phyloP scores from a whole-genome alignment of 1,284 basidiomycete genomes.

The Rhodotorula sp. region DNA sequence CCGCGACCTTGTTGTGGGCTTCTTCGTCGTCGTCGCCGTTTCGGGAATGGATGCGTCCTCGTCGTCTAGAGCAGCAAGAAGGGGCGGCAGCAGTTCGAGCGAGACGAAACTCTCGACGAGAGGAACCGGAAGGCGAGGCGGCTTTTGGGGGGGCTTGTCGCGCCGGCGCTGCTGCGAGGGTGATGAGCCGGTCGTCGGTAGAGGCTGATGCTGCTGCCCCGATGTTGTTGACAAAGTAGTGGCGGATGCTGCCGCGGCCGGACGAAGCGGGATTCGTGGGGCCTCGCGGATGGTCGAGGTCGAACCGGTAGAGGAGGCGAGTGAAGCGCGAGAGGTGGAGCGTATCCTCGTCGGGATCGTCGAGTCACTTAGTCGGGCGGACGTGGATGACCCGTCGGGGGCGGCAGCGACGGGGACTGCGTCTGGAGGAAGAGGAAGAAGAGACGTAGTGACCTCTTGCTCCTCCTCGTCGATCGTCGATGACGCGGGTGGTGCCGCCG shows the following conservation, averaged over 20 bases:
- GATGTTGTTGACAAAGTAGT: too few relatives aligned
- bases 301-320: slow-evolving; percentile 16
- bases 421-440: not conserved
- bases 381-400: not conserved
- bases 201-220: slow-evolving; percentile 23
- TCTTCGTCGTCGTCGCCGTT: not conserved
- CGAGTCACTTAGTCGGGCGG: not conserved
- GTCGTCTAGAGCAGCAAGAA: not conserved
- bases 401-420: not conserved
- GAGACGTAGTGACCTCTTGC: too few relatives aligned
- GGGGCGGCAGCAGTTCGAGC: slow-evolving; percentile 47
- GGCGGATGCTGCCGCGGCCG: too few relatives aligned
- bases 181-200: slow-evolving; percentile 44
- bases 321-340: not conserved
- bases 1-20: not conserved
- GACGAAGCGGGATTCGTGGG: slow-evolving; percentile 18
- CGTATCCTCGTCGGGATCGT: not conserved
- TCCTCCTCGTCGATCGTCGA: not conserved
- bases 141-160: slow-evolving; percentile 68
- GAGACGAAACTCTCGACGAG: slow-evolving; percentile 75
- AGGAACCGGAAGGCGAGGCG: slow-evolving; percentile 65
- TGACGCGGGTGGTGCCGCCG: not conserved
- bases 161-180: slow-evolving; percentile 28
- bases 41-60: not conserved
- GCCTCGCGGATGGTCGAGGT: slow-evolving; percentile 54